Percentiles rank a stretch among this genome's conserved stretches.
Evolutionary conservation across 2,329 filamentous ascomycete genomes (phyloP).

Genomic region (Xenoacremonium recifei): DNA sequence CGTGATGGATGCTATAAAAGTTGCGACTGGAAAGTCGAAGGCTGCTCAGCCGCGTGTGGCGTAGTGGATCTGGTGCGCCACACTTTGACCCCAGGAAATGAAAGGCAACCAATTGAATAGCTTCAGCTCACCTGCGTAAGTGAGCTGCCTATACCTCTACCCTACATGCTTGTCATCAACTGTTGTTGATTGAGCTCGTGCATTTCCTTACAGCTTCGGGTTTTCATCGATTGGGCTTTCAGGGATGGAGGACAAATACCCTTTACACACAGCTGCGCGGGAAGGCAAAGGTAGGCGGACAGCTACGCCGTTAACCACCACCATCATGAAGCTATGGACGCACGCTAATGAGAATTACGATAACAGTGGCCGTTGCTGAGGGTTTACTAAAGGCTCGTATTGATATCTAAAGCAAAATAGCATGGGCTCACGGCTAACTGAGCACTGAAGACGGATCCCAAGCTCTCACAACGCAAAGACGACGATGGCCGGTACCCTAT

Average conservation of each 20-base stretch:
- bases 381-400: conserved; percentile 41
- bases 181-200: background rate
- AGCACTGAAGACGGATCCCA: conserved; percentile 66
- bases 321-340: too few relatives aligned
- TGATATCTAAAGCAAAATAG: background rate
- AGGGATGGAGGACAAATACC: conserved; percentile 60
- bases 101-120: background rate
- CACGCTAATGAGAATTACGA: too few relatives aligned
- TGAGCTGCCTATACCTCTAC: conserved; percentile 2
- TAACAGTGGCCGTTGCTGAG: conserved; percentile 69
- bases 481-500: conserved; percentile 86
- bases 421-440: background rate
- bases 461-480: conserved; percentile 70
- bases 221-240: background rate
- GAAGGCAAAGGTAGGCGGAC: conserved; percentile 71
- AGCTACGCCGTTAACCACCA: too few relatives aligned
- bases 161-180: conserved; percentile 4
- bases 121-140: conserved; percentile 3
- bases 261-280: conserved; percentile 82
- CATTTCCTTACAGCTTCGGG: background rate
- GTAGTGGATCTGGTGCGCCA: conserved; percentile 17
- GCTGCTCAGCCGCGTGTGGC: conserved; percentile 32
- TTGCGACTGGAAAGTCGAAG: conserved; percentile 20
- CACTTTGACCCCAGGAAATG: conserved; percentile 1
- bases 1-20: conserved; percentile 17